Evolutionary conservation across 2,329 filamentous ascomycete genomes (phyloP).

Genomic region (Ascochyta rabiei): DNA sequence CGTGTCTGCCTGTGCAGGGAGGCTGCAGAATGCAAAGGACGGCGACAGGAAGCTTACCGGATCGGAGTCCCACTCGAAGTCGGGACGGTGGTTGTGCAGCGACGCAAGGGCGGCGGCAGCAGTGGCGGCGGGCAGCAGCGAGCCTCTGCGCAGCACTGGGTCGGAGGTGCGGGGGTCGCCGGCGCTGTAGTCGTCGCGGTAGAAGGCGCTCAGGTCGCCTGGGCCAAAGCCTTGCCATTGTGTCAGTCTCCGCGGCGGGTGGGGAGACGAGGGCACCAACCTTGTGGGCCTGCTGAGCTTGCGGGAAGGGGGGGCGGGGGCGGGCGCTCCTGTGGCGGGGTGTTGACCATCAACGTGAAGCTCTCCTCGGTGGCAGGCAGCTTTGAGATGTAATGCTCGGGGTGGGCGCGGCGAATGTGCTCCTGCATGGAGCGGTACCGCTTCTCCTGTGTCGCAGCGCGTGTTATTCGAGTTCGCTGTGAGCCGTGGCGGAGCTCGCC

Average conservation of each 20-base stretch:
- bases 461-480: conserved; percentile 38
- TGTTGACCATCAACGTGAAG: conserved; percentile 95
- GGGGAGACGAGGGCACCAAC: conserved; percentile 38
- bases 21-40: neutral
- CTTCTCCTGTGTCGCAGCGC: conserved; percentile 71
- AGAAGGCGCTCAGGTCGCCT: conserved; percentile 69
- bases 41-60: conserved; percentile 36
- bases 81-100: conserved; percentile 78
- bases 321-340: conserved; percentile 76
- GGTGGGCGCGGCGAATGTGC: conserved; percentile 96
- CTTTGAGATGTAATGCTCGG: conserved; percentile 96
- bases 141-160: conserved; percentile 69
- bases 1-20: conserved; percentile 8
- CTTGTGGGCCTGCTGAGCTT: conserved; percentile 45
- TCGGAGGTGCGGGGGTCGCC: conserved; percentile 72
- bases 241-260: conserved; percentile 44
- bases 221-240: conserved; percentile 53
- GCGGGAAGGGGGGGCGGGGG: conserved; percentile 56
- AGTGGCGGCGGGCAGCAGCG: conserved; percentile 70
- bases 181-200: conserved; percentile 69
- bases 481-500: conserved; percentile 16
- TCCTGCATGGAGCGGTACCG: conserved; percentile 99
- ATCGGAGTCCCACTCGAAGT: conserved; percentile 57
- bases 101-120: conserved; percentile 88
- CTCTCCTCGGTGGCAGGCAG: conserved; percentile 95